A percentile compares a stretch with the other conserved stretches of the same genome.
These are phyloP conservation scores for Fraxinus anomala DNA, from an alignment of 257 asterid species.

Conservation along the genomic window DNA sequence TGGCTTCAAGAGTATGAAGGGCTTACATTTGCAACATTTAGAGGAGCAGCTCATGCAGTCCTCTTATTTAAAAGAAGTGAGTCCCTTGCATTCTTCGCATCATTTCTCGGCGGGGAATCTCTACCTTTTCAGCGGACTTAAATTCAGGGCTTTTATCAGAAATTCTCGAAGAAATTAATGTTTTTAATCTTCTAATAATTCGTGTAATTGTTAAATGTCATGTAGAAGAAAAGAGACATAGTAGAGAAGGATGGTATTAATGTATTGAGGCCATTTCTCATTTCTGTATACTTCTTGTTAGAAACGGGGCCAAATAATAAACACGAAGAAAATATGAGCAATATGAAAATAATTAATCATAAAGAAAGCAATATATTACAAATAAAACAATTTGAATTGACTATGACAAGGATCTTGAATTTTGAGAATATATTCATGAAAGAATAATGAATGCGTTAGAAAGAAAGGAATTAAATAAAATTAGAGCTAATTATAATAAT, in stretches of 20 bases:
- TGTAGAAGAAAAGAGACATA: no score
- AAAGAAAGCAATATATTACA: background rate
- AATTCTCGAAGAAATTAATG: no score
- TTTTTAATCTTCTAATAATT: no score
- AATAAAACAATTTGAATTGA: background rate
- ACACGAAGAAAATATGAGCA: no score
- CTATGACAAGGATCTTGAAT: background rate
- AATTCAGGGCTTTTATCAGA: background rate
- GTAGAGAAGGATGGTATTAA: no score
- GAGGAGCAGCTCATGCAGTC: slow-evolving; percentile 97
- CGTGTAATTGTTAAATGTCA: no score
- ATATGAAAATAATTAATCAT: no score
- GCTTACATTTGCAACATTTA: slow-evolving; percentile 79
- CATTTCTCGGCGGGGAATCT: slow-evolving; percentile 65
- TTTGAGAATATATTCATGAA: background rate
- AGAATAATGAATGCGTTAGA: slow-evolving; percentile 3
- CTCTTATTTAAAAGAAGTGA: slow-evolving; percentile 82
- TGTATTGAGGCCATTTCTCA: no score
- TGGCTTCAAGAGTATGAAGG: slow-evolving; percentile 88
- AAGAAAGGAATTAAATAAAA: background rate
- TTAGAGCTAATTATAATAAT: background rate
- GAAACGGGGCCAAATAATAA: no score
- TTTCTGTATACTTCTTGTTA: no score
- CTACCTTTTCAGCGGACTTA: slow-evolving; percentile 50
- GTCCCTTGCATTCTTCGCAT: slow-evolving; percentile 68